Conservation (phyloP, 805 yeast species). For the Saccharomycopsis javanensis region DNA sequence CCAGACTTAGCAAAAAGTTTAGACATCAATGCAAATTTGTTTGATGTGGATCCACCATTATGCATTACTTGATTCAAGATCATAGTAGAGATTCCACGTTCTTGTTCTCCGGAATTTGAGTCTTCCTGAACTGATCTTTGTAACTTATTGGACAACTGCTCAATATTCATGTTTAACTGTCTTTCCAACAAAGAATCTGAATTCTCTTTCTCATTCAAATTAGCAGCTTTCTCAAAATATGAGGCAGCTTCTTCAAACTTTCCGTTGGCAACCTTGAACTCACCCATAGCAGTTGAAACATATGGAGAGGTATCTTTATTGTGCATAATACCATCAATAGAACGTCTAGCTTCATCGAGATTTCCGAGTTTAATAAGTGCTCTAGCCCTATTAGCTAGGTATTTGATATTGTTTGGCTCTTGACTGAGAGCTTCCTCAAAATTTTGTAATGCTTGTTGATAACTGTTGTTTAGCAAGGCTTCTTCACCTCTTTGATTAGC, state of each 20-base stretch:
- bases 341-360: slow-evolving; percentile 3
- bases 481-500: slow-evolving; percentile 8
- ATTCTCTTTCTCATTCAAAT: slow-evolving; percentile 7
- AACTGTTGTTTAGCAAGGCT: slow-evolving; percentile 6
- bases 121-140: slow-evolving; percentile 16
- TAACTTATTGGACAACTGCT: slow-evolving; percentile 4
- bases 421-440: slow-evolving; percentile 8
- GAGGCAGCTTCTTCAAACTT: slow-evolving; percentile 13
- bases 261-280: slow-evolving; percentile 5
- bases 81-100: slow-evolving; percentile 9
- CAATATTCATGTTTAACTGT: slow-evolving; percentile 8
- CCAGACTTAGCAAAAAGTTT: slow-evolving; percentile 9
- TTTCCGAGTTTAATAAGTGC: slow-evolving; percentile 14
- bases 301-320: slow-evolving; percentile 6
- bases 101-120: slow-evolving; percentile 15
- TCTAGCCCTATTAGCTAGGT: slow-evolving; percentile 14
- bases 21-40: slow-evolving; percentile 10
- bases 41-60: slow-evolving; percentile 8
- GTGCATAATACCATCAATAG: slow-evolving; percentile 2
- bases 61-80: slow-evolving; percentile 8
- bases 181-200: slow-evolving; percentile 1
- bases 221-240: slow-evolving; percentile 15
- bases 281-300: slow-evolving; percentile 15
- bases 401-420: slow-evolving; percentile 4
- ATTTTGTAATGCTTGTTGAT: slow-evolving; percentile 5